Base-by-base conservation (phyloP, 140 eudicot species). In the Oenanthe javanica region DNA sequence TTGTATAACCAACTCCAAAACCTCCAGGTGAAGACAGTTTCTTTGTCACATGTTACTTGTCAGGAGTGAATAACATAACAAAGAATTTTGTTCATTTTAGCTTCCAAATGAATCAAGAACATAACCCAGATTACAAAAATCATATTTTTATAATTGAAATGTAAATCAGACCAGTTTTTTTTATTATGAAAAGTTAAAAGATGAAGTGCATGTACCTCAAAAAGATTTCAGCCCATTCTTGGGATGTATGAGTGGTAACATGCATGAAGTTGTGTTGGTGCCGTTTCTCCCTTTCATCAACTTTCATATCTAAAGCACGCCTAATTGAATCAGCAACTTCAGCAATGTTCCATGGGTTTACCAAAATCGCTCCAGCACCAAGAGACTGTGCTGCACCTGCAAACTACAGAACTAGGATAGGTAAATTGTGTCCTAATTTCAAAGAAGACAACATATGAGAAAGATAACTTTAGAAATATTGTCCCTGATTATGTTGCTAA, bases 381-480 rank as follows among this genome's bases (percentile, higher is more conserved):
- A 91, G 93, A 76, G 97, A 93, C 82, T 91, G 93, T 81, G 96
- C 98, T 5, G 97, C 98, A 48, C 98, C 97, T 79, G 97, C 98
- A 89, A 93, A 93, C 98, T 93, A 85, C 45, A 84, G 27, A 73
- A 50, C 15, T 45, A 76, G 46, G 3, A 69, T 70, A 38, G 25
- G 2, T 21, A 61, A 21, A 15, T 46, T 14, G 38, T 45, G 52
- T 19, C 61, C 36, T 75, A 49, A 16, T 75, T 75, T 48, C 19
- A 9, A 11, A 23, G 42, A 23, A 73, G n/a, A 25, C 42, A 48
- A n/a, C 16, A 48, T 12, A 46, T 73, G 50, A 73, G 77, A n/a
- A 45, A 73, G 55, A 45, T 21, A 1, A 21, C 38, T 38, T n/a
- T 14, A 2, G 31, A n/a, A 27, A n/a, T 1, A 46, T 27, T 43